Evolutionary conservation across 345 rosid species (phyloP).

Genomic region (Syzygium aqueum): DNA sequence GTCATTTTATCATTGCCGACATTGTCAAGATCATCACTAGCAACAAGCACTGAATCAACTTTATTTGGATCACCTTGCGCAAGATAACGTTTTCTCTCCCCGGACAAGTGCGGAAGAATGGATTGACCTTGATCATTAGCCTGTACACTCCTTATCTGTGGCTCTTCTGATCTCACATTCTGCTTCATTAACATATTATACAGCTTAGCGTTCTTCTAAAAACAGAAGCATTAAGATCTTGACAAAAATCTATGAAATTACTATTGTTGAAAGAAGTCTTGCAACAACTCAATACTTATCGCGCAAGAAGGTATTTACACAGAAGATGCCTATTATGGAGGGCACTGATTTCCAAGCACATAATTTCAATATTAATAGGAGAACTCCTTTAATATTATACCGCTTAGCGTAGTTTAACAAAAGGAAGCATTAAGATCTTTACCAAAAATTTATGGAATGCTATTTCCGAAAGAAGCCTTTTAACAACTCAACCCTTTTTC

Average conservation of each 20-base stretch:
- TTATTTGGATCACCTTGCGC: not conserved
- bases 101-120: not conserved
- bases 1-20: conserved; percentile 43
- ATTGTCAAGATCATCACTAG: conserved; percentile 13
- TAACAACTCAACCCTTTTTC: not conserved
- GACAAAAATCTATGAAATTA: not conserved
- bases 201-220: not conserved
- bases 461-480: not conserved
- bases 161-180: not conserved
- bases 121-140: not conserved
- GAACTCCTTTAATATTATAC: not conserved
- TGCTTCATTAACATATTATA: not conserved
- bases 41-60: not conserved
- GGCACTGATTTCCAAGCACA: not conserved
- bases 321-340: not conserved
- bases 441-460: not conserved
- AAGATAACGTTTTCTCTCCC: not conserved
- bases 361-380: not conserved
- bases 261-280: not conserved
- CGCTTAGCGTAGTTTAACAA: not conserved
- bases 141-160: not conserved
- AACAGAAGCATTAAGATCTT: not conserved
- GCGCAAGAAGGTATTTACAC: not conserved
- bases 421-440: not conserved
- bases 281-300: not conserved